phyloP scores from a whole-genome alignment of 345 rosid species.

The Brassica rapa region DNA sequence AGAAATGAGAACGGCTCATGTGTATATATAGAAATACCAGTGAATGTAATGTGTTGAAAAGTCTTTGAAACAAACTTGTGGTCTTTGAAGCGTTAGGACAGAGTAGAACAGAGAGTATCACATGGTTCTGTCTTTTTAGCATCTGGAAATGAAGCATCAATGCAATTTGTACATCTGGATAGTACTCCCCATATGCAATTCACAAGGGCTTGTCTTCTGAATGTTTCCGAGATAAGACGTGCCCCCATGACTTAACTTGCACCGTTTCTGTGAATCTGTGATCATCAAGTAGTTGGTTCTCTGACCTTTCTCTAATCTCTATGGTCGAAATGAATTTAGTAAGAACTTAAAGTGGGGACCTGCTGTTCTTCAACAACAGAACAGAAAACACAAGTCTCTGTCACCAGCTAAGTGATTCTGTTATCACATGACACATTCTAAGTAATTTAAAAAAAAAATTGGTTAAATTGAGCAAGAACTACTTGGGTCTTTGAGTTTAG shows the following conservation, averaged over 20 bases:
- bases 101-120: conserved; percentile 2
- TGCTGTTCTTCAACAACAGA: neutral
- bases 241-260: neutral
- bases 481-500: too few relatives aligned
- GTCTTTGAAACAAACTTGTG: conserved; percentile 11
- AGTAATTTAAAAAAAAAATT: too few relatives aligned
- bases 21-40: conserved; percentile 20
- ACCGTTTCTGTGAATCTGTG: neutral
- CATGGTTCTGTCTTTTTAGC: conserved; percentile 30
- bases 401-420: neutral
- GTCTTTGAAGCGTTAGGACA: conserved; percentile 30
- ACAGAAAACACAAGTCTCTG: neutral
- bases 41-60: neutral
- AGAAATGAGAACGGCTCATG: neutral
- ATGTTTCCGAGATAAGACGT: conserved; percentile 17
- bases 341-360: neutral
- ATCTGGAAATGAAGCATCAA: neutral
- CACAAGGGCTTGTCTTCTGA: conserved; percentile 31
- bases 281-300: conserved; percentile 12
- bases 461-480: too few relatives aligned
- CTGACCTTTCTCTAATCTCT: neutral
- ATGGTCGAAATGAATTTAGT: neutral
- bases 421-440: neutral
- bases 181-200: conserved; percentile 3
- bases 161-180: neutral